phyloP scores from a whole-genome alignment of 306 rosid species.

The Prosopis cineraria region DNA sequence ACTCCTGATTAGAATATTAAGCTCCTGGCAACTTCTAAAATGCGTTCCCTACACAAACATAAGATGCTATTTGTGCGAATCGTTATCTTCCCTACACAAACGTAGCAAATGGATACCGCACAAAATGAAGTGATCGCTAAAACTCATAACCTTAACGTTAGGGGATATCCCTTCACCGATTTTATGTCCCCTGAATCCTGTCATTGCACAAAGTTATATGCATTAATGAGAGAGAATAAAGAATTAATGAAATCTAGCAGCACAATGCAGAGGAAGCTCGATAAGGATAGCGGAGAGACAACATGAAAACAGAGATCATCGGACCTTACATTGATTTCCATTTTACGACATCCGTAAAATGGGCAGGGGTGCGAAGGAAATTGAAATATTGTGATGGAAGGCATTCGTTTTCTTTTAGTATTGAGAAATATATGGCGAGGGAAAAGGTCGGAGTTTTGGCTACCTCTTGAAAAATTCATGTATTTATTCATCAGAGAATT shows the following conservation, averaged over 20 bases:
- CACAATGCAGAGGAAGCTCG: not conserved
- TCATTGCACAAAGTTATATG: not conserved
- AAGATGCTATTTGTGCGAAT: conserved; percentile 26
- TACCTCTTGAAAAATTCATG: conserved; percentile 36
- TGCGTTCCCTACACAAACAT: too few species aligned
- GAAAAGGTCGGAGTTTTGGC: conserved; percentile 55
- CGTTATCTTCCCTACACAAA: conserved; percentile 45
- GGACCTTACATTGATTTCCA: conserved; percentile 60
- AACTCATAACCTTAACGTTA: conserved; percentile 52
- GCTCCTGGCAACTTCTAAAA: too few species aligned
- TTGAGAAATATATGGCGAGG: conserved; percentile 56
- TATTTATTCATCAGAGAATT: not conserved
- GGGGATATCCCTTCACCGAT: conserved; percentile 52
- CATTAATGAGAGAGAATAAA: not conserved
- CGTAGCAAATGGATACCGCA: conserved; percentile 51
- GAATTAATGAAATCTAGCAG: not conserved
- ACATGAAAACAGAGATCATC: not conserved
- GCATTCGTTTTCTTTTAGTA: conserved; percentile 30
- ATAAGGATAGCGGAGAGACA: not conserved
- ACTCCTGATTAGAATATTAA: too few species aligned
- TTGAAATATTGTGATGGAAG: conserved; percentile 1
- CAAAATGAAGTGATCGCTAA: conserved; percentile 42
- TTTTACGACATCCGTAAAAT: conserved; percentile 51
- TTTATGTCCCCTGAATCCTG: conserved; percentile 57
- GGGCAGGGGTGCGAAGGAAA: conserved; percentile 10